Conservation (phyloP, 371 early-diverging fungal species). For the Nematocida parisii region DNA sequence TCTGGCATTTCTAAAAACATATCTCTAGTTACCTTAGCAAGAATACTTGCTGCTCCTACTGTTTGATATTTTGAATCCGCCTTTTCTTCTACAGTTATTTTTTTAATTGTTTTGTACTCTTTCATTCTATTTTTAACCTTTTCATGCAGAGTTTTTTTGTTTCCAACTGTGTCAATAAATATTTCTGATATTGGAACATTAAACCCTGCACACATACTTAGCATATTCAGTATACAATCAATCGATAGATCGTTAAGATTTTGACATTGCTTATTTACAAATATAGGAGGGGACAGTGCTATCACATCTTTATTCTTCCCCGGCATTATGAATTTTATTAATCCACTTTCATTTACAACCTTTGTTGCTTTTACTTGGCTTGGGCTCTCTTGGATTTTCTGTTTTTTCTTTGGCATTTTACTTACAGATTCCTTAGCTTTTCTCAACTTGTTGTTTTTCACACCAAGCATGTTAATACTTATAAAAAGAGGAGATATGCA, state of each 20-base stretch:
- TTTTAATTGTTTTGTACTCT: conserved; percentile 45
- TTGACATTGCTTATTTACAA: conserved; percentile 56
- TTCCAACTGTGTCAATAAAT: conserved; percentile 94
- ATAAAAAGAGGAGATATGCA: conserved; percentile 64
- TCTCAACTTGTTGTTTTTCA: conserved; percentile 59
- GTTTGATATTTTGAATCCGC: conserved; percentile 89
- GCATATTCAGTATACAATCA: conserved; percentile 73
- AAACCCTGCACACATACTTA: conserved; percentile 34
- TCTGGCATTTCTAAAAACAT: conserved; percentile 71
- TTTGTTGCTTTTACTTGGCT: not conserved
- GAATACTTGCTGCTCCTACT: conserved; percentile 95
- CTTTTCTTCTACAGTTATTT: conserved; percentile 81
- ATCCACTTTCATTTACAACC: not conserved
- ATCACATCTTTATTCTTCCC: not conserved
- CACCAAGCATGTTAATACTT: conserved; percentile 59
- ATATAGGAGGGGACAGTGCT: not conserved
- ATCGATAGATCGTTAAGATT: conserved; percentile 89
- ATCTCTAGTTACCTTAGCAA: conserved; percentile 93
- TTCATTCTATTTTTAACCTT: conserved; percentile 77
- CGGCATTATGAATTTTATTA: not conserved
- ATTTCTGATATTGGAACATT: conserved; percentile 24
- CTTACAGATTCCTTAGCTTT: not conserved
- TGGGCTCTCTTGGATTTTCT: not conserved
- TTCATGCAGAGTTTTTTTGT: conserved; percentile 76
- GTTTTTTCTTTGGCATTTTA: not conserved